Percentiles rank a stretch among this genome's conserved stretches.
Evolutionary conservation across 306 rosid species (phyloP).

Genomic region (Fragaria vesca): DNA sequence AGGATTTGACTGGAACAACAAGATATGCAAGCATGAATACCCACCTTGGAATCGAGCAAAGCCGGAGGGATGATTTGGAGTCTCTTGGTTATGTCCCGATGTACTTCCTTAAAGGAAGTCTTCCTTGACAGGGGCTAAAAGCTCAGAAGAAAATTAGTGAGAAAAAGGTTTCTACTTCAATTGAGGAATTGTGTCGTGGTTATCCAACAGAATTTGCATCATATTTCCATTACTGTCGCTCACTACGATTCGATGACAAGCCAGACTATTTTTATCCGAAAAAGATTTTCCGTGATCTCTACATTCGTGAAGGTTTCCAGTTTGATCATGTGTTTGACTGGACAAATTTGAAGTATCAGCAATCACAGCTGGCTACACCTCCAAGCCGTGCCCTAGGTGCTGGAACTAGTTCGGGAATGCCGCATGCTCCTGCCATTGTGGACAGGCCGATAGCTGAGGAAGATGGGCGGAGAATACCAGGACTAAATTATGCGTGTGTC

Average conservation of each 20-base stretch:
- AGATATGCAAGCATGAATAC: conserved; percentile 98
- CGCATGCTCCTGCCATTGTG: conserved; percentile 52
- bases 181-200: conserved; percentile 91
- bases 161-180: conserved; percentile 85
- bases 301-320: conserved; percentile 94
- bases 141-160: conserved; percentile 86
- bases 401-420: conserved; percentile 85
- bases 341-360: conserved; percentile 94
- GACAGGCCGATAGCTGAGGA: conserved; percentile 60
- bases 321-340: conserved; percentile 95
- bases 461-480: conserved; percentile 63
- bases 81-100: conserved; percentile 94
- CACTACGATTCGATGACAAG: conserved; percentile 86
- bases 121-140: conserved; percentile 99
- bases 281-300: conserved; percentile 90
- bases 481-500: conserved; percentile 52
- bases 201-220: conserved; percentile 98
- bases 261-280: conserved; percentile 95
- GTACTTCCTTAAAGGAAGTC: conserved; percentile 94
- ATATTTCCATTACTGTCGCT: conserved; percentile 93
- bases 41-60: conserved; percentile 96
- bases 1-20: conserved; percentile 93
- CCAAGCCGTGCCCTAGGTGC: conserved; percentile 67
- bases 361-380: conserved; percentile 83
- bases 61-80: conserved; percentile 96